A percentile compares a stretch with the other conserved stretches of the same genome.
phyloP scores from a whole-genome alignment of 176 grass and related monocot species.

The Typha latifolia region DNA sequence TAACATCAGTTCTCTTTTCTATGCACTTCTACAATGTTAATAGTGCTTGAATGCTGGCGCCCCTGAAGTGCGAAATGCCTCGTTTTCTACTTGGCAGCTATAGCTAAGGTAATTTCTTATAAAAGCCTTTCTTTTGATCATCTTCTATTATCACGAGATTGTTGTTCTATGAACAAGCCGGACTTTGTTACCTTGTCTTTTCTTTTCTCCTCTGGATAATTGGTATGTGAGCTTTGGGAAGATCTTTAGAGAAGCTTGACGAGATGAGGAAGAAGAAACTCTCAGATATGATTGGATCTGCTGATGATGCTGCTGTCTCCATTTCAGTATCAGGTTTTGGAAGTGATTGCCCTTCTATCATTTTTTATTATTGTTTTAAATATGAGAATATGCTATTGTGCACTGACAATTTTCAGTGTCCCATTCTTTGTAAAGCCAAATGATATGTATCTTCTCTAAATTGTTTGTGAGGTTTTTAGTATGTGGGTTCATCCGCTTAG shows the following conservation, averaged over 20 bases:
- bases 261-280: constrained; percentile 97
- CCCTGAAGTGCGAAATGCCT: constrained; percentile 82
- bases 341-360: neutral
- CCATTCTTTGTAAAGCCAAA: too few species aligned
- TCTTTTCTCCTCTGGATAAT: constrained; percentile 61
- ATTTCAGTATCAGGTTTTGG: constrained; percentile 55
- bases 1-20: neutral
- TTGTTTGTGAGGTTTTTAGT: too few species aligned
- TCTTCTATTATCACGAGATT: neutral
- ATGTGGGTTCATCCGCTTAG: too few species aligned
- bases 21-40: neutral
- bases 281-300: constrained; percentile 84
- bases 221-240: constrained; percentile 92
- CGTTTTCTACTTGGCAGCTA: constrained; percentile 73
- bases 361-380: neutral
- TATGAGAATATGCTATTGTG: too few species aligned
- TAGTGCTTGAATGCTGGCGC: constrained; percentile 98
- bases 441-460: too few species aligned
- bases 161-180: too few species aligned
- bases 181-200: neutral
- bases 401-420: too few species aligned
- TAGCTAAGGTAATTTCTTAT: constrained; percentile 61
- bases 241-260: constrained; percentile 90
- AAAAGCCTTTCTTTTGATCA: too few species aligned
- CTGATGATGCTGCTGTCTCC: constrained; percentile 34